Evolutionary conservation across 306 rosid species (phyloP), one percentile per base, ranked within the genome.

Genomic region (Parietaria judaica): DNA sequence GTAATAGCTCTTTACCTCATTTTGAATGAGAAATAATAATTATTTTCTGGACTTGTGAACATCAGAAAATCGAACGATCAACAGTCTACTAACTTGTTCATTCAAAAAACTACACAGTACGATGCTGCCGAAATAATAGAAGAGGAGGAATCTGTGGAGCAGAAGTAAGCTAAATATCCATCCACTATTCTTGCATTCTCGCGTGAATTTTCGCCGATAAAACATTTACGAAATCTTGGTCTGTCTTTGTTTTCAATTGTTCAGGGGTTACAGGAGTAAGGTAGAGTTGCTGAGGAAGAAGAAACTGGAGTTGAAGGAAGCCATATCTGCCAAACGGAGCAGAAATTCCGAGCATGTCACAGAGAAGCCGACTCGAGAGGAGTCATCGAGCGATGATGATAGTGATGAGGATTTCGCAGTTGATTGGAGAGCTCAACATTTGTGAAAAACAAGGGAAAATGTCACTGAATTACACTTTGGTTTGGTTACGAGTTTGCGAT

Each of bases 371-470:
- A 70, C 31, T 38, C 82, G 36, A 13, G 84, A 81, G 51, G 86
- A 77, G 41, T 79, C 94, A 36, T 83, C 78, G 36, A 90, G 88
- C 45, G 97, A 87, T 71, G 92, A 75, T 51, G 95, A 90, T 43
- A 69, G 84, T 61, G 86, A 71, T 56, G 92, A 70, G 51, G 69
- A 87, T 79, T 87, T 84, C 67, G 86, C 94, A 7, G 86, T 90
- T 66, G 95, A 90, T 66, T 90, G 97, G 97, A 81, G 97, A 76
- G 97, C 97, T 72, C 97, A 90, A 67, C 95, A 87, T 73, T 65
- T 79, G 77, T 90, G 82, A 74, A 8, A 11, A 23, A 5, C 13
- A 39, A 11, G 12, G 11, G 11, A 39, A 14, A 49, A 49, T n/a
- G n/a, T n/a, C n/a, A n/a, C n/a, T n/a, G n/a, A n/a, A n/a, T n/a